These are phyloP conservation scores for Emmonsiellopsis sp. DNA, from an alignment of 2,329 filamentous ascomycete species.

Conservation along the genomic window DNA sequence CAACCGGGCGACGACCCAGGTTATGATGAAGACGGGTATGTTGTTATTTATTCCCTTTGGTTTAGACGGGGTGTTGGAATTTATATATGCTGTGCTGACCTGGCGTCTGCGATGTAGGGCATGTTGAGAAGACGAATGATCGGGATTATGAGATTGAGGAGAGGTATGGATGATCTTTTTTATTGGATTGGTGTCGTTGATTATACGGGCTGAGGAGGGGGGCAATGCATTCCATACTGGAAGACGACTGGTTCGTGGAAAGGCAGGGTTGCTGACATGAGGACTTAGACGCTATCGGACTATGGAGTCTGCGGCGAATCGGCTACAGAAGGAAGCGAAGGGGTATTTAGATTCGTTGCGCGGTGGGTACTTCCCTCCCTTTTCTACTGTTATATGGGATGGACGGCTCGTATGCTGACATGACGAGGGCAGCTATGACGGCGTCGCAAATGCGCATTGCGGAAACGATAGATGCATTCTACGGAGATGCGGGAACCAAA, in stretches of 20 bases:
- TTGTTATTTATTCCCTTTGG: slow-evolving; percentile 10
- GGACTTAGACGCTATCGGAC: slow-evolving; percentile 74
- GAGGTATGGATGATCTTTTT: slow-evolving; percentile 44
- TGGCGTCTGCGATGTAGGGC: slow-evolving; percentile 45
- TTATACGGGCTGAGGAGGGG: background rate
- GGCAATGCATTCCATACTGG: background rate
- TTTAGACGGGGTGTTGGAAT: background rate
- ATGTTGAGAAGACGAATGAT: slow-evolving; percentile 97
- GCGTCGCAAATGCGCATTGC: slow-evolving; percentile 99
- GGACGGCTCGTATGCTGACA: background rate
- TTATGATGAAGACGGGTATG: slow-evolving; percentile 98
- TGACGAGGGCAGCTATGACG: slow-evolving; percentile 71
- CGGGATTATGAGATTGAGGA: slow-evolving; percentile 98
- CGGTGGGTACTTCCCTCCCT: slow-evolving; percentile 44
- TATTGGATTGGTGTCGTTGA: background rate
- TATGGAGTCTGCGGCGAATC: slow-evolving; percentile 88
- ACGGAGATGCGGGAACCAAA: slow-evolving; percentile 87
- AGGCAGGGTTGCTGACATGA: background rate
- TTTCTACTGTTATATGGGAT: background rate
- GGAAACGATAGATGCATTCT: slow-evolving; percentile 98
- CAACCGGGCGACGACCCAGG: slow-evolving; percentile 96
- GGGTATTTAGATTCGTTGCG: slow-evolving; percentile 93
- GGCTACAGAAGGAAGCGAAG: slow-evolving; percentile 95
- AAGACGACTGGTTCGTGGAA: no score
- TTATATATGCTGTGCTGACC: background rate